phyloP scores from a whole-genome alignment of 2,329 filamentous ascomycete genomes.

The Talaromyces sp. region DNA sequence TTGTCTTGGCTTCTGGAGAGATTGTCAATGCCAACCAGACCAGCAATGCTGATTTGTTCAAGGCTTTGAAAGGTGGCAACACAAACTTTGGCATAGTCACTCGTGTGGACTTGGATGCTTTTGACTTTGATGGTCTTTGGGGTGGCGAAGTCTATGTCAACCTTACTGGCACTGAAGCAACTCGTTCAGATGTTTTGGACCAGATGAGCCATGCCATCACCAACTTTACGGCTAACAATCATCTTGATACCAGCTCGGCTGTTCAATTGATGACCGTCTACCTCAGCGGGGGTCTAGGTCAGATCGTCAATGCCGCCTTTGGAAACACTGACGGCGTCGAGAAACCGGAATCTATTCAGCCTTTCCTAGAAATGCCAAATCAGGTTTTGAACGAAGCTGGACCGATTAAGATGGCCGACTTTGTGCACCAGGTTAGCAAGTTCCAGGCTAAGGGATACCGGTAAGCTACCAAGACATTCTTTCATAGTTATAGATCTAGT shows the following conservation, averaged over 20 bases:
- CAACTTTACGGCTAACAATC: neutral
- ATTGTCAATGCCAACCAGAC: conserved; percentile 3
- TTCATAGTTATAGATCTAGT: neutral
- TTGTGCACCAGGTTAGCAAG: neutral
- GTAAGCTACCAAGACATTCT: neutral
- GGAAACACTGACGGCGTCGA: neutral
- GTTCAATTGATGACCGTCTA: neutral
- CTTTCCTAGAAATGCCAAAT: neutral
- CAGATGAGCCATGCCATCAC: neutral
- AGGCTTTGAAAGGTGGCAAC: conserved; percentile 3
- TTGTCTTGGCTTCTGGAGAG: neutral
- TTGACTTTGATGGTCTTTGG: conserved; percentile 1
- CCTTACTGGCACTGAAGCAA: neutral
- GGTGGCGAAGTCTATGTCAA: neutral
- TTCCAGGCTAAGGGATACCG: neutral
- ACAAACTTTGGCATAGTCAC: conserved; percentile 8
- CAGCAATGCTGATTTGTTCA: conserved; percentile 1
- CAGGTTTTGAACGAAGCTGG: neutral
- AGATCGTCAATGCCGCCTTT: neutral
- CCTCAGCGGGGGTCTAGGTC: neutral
- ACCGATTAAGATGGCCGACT: neutral
- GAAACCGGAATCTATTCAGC: neutral
- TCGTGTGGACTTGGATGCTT: neutral
- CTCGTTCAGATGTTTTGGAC: neutral
- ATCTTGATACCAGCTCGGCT: neutral